Evolutionary conservation across 805 yeast genomes (phyloP).

Genomic region (Yarrowia porcina): DNA sequence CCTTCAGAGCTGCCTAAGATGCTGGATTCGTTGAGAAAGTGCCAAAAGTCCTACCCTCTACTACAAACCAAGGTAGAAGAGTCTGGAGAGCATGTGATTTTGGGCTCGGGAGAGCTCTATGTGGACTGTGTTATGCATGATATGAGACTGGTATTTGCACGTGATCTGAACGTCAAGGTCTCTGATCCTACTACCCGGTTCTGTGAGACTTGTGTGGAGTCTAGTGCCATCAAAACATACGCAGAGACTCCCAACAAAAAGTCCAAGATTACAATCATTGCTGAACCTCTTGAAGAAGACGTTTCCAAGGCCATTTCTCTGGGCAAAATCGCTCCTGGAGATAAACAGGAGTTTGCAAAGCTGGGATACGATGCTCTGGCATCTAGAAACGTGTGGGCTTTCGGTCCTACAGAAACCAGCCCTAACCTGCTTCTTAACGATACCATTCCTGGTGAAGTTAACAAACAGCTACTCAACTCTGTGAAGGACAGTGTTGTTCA

Average conservation of each 20-base stretch:
- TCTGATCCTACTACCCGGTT: conserved; percentile 82
- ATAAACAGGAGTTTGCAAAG: conserved; percentile 27
- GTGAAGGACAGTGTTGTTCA: conserved; percentile 57
- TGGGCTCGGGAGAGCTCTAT: conserved; percentile 85
- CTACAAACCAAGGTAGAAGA: conserved; percentile 72
- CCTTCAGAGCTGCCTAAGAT: conserved; percentile 78
- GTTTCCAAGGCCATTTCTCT: conserved; percentile 56
- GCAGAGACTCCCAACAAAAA: conserved; percentile 54
- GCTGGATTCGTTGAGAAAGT: conserved; percentile 61
- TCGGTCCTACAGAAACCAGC: conserved; percentile 56
- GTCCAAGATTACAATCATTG: conserved; percentile 62
- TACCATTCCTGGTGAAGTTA: conserved; percentile 67
- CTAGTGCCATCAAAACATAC: conserved; percentile 65
- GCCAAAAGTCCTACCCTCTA: conserved; percentile 64
- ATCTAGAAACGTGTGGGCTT: conserved; percentile 76
- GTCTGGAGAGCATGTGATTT: conserved; percentile 77
- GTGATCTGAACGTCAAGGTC: conserved; percentile 65
- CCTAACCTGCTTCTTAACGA: conserved; percentile 66
- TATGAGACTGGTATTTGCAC: conserved; percentile 57
- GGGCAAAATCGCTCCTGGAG: conserved; percentile 40
- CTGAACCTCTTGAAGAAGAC: conserved; percentile 65
- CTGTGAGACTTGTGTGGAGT: conserved; percentile 67
- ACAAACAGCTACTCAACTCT: conserved; percentile 46
- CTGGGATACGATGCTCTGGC: conserved; percentile 82
- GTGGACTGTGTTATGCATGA: conserved; percentile 81